Evolutionary conservation across 257 asterid genomes (phyloP), one percentile per base, ranked within the genome.

Genomic region (Euphrasia confusa): DNA sequence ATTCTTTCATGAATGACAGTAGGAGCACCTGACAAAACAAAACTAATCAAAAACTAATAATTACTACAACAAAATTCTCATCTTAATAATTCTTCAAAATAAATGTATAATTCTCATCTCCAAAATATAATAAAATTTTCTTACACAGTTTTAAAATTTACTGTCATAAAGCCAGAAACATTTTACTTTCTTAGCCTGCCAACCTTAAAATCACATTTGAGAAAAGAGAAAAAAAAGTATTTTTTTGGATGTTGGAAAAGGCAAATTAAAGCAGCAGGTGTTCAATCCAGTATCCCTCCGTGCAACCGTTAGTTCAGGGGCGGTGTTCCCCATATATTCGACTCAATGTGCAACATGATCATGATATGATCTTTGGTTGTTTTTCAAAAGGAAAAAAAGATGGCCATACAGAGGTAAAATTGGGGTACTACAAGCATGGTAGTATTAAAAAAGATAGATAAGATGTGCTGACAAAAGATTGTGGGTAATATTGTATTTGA

Each of bases 401-500:
- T 21, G 24, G 24, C 24, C 50, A 65, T 58, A 8, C n/a, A 60
- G 70, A 71, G 75, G 81, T 66, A 40, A 77, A 33, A 61, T 52
- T 64, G 67, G 71, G 79, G 72, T 71, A 64, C 60, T 71, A 64
- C 60, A 60, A 72, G 80, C 74, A 71, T 59, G 4, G 33, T 5
- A 77, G 80, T 73, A 60, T 65, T 57, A 40, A 77, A 67, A 74
- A 70, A 7, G 74, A 74, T 70, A 66, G 85, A 80, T 76, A 79
- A 81, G 89, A 85, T 81, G 74, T 70, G 90, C 74, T 81, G 83
- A 81, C 77, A 72, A 68, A 70, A 75, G 57, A 26, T 61, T 76
- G 86, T 80, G 90, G 87, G 81, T 72, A 79, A 68, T 77, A 71
- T 72, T 79, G 55, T 64, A 74, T 68, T 68, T 77, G 75, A 81